These are phyloP conservation scores for Blastocystis sp. DNA, from an alignment of 352 stramenopile genomes.

Conservation along the genomic window DNA sequence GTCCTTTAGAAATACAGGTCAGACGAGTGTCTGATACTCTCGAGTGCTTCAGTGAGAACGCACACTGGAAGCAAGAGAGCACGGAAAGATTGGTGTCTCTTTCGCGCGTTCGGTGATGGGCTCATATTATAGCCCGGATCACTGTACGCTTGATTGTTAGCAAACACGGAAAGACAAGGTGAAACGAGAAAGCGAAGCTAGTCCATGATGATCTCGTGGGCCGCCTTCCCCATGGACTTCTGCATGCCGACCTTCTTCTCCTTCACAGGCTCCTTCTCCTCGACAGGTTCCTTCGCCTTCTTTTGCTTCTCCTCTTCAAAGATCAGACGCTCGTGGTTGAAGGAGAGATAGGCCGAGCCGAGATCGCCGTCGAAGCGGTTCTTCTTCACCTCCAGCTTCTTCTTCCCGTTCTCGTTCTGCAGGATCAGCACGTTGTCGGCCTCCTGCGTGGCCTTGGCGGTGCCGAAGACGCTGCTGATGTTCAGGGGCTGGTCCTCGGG, in stretches of 20 bases:
- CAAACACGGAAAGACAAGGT: not conserved
- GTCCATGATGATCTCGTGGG: conserved; percentile 65
- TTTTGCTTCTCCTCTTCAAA: conserved; percentile 53
- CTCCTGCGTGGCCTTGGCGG: conserved; percentile 97
- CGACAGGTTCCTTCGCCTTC: not conserved
- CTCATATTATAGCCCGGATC: no score
- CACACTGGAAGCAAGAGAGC: no score
- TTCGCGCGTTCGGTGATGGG: no score
- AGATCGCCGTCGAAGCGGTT: conserved; percentile 88
- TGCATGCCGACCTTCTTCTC: not conserved
- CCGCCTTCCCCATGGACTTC: conserved; percentile 15
- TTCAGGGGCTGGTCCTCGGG: conserved; percentile 85
- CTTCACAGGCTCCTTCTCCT: not conserved
- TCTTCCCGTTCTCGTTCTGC: conserved; percentile 76
- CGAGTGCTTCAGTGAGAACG: no score
- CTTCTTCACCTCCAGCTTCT: conserved; percentile 79
- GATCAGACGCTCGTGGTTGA: conserved; percentile 74
- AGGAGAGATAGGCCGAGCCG: conserved; percentile 81
- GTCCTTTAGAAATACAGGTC: no score
- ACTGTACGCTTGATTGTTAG: not conserved
- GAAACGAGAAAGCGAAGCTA: conserved; percentile 22
- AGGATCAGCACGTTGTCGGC: conserved; percentile 98
- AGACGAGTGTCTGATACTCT: no score
- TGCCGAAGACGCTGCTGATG: conserved; percentile 93
- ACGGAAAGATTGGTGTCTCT: no score